Base-by-base conservation (phyloP, 345 rosid species). In the Rhizophora mangle region DNA sequence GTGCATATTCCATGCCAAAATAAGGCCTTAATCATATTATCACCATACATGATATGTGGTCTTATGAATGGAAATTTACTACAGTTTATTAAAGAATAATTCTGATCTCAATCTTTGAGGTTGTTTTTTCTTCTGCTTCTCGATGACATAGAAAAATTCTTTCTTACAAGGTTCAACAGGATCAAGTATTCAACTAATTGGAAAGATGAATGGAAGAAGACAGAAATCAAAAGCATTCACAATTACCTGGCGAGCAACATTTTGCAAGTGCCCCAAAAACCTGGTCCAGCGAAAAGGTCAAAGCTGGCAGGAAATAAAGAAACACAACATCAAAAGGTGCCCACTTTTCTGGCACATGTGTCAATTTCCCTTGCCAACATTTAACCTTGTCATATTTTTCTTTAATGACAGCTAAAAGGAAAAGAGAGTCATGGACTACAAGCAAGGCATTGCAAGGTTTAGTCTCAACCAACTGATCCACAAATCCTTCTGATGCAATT, bases 281-380 rank as follows among this genome's bases (percentile, higher is more conserved):
- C 73, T 88, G 81, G 57, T 84, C 95, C 54, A 94, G 96, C 4
- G 78, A 32, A 32, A 87, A 83, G 2, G 89, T 84, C 85, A 94
- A 62, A 10, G 88, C 95, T 54, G 98, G 97, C 64, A 89, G 80
- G 71, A 88, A 91, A 77, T 88, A 91, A 63, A 94, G 89, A 77
- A 88, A 94, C 55, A 86, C 88, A 39, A 79, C 90, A 75, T 94
- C 91, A n/a, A 91, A 79, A 0, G 98, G 92, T 43, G 82, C 82
- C 97, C 98, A 94, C 78, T 89, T 88, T 52, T 88, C 87, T 0
- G 98, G 97, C 58, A 86, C 86, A 76, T 85, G 80, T 26, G 82
- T 84, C 66, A 94, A 65, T 46, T 94, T 97, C 26, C 98, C 97
- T 81, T 91, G 98, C 98, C 98, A 94, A 81, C 98, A 94, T 77